These are phyloP conservation scores for Cocos nucifera DNA, from an alignment of 176 grass and related monocot species.

Conservation along the genomic window DNA sequence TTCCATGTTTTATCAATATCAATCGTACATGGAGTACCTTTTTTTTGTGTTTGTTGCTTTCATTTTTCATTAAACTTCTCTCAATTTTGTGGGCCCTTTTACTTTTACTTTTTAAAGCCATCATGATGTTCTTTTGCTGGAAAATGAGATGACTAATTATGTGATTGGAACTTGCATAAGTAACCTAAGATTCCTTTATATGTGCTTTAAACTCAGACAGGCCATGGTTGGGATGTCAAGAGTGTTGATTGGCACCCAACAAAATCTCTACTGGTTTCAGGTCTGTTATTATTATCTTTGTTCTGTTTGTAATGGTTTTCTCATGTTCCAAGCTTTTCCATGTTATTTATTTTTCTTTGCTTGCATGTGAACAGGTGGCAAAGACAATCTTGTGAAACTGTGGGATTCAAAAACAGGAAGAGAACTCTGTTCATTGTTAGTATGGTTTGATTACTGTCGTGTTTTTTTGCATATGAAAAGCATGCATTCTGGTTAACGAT, in stretches of 20 bases:
- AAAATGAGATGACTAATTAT: too few relatives aligned
- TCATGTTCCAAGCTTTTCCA: too few relatives aligned
- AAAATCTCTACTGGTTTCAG: slow-evolving; percentile 95
- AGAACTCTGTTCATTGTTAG: slow-evolving; percentile 84
- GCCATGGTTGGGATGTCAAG: slow-evolving; percentile 99
- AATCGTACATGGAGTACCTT: too few relatives aligned
- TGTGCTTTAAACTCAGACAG: slow-evolving; percentile 81
- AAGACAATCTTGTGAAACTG: slow-evolving; percentile 95
- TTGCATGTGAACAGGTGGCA: slow-evolving; percentile 47
- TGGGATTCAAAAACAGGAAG: slow-evolving; percentile 93
- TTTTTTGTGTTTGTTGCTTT: neutral
- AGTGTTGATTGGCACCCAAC: slow-evolving; percentile 97
- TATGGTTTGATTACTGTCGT: slow-evolving; percentile 20
- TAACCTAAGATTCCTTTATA: slow-evolving; percentile 47
- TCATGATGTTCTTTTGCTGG: too few relatives aligned
- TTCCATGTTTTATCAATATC: too few relatives aligned
- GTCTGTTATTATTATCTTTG: slow-evolving; percentile 34
- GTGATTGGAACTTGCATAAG: slow-evolving; percentile 10
- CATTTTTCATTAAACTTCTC: neutral
- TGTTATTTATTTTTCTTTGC: slow-evolving; percentile 10
- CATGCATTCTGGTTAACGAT: slow-evolving; percentile 7
- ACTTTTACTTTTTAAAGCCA: too few relatives aligned
- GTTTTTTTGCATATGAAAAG: slow-evolving; percentile 17
- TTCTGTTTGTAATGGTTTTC: slow-evolving; percentile 5
- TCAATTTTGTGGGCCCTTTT: too few relatives aligned